Percentiles rank a stretch among this genome's conserved stretches.
phyloP scores from a whole-genome alignment of 2,329 filamentous ascomycete species.

The Xylaria sp. region DNA sequence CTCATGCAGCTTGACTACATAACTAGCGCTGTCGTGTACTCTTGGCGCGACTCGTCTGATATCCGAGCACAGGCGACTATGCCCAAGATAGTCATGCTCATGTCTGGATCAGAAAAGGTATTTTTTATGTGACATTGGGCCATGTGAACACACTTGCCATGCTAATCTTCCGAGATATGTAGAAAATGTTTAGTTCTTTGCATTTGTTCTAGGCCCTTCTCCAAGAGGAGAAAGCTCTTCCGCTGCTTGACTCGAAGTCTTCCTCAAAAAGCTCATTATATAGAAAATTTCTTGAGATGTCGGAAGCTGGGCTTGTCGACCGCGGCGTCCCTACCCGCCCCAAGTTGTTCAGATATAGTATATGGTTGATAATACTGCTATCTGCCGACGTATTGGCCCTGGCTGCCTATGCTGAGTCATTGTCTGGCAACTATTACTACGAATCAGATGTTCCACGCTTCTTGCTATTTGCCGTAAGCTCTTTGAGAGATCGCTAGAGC shows the following conservation, averaged over 20 bases:
- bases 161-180: neutral
- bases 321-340: slow-evolving; percentile 53
- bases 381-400: slow-evolving; percentile 54
- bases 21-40: slow-evolving; percentile 7
- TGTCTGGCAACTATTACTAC: slow-evolving; percentile 46
- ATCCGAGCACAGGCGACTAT: neutral
- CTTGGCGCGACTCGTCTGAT: neutral
- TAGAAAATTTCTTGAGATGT: slow-evolving; percentile 35
- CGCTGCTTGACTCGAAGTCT: neutral
- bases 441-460: slow-evolving; percentile 53
- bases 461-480: slow-evolving; percentile 59
- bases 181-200: neutral
- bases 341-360: slow-evolving; percentile 52
- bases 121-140: slow-evolving; percentile 4
- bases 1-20: slow-evolving; percentile 17
- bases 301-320: slow-evolving; percentile 48
- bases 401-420: slow-evolving; percentile 53
- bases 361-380: slow-evolving; percentile 53
- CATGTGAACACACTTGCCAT: neutral
- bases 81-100: slow-evolving; percentile 5
- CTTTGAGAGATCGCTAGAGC: slow-evolving; percentile 16
- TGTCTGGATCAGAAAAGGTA: neutral
- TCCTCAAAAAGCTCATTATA: neutral
- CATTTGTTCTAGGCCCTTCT: neutral
- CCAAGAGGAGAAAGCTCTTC: neutral